These are phyloP conservation scores for Bauhinia variegata DNA, from an alignment of 306 rosid species.

Conservation along the genomic window DNA sequence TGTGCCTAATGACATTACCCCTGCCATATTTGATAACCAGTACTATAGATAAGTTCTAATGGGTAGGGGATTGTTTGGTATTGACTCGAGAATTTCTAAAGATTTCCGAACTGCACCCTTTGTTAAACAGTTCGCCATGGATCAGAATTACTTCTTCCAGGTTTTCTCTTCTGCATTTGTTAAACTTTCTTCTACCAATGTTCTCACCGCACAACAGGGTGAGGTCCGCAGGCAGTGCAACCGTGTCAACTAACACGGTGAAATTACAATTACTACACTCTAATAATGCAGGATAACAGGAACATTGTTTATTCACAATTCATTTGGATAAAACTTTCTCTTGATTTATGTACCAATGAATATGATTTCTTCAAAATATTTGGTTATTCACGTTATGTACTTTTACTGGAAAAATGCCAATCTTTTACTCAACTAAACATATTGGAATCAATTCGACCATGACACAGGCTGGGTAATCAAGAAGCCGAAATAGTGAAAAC, in stretches of 20 bases:
- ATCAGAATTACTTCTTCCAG: constrained; percentile 43
- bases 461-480: too few relatives aligned
- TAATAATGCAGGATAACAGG: too few relatives aligned
- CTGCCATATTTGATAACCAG: constrained; percentile 43
- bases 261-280: too few relatives aligned
- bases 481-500: too few relatives aligned
- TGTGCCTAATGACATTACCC: constrained; percentile 44
- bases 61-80: constrained; percentile 48
- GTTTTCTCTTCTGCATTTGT: constrained; percentile 57
- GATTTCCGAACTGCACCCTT: constrained; percentile 48
- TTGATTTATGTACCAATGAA: too few relatives aligned
- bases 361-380: too few relatives aligned
- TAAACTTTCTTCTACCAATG: constrained; percentile 50
- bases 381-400: too few relatives aligned
- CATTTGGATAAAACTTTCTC: too few relatives aligned
- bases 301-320: too few relatives aligned
- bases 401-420: too few relatives aligned
- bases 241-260: constrained; percentile 27
- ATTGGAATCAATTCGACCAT: too few relatives aligned
- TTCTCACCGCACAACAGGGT: constrained; percentile 41
- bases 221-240: constrained; percentile 50
- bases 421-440: too few relatives aligned
- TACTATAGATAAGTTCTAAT: constrained; percentile 40
- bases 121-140: constrained; percentile 41
- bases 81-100: constrained; percentile 44